phyloP scores from a whole-genome alignment of 2,329 filamentous ascomycete genomes.

The Monosporascus sp. region DNA sequence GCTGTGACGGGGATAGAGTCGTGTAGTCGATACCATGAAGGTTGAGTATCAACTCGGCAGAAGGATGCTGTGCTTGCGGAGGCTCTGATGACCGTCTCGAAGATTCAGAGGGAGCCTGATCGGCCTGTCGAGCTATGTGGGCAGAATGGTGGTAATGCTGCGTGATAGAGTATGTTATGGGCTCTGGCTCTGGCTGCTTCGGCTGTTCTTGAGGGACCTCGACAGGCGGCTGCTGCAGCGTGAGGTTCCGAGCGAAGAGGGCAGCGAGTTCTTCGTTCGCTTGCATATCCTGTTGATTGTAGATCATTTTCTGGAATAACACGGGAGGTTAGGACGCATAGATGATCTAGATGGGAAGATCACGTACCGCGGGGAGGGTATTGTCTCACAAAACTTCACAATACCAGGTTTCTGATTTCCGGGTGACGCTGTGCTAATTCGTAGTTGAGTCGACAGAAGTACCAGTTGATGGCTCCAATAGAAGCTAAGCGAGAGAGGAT shows the following conservation, averaged over 20 bases:
- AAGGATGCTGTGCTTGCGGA: slow-evolving; percentile 41
- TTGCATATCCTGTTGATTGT: slow-evolving; percentile 47
- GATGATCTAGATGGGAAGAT: slow-evolving; percentile 1
- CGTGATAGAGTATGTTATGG: slow-evolving; percentile 67
- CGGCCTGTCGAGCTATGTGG: slow-evolving; percentile 48
- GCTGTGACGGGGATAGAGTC: slow-evolving; percentile 66
- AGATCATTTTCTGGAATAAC: slow-evolving; percentile 30
- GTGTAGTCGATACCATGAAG: slow-evolving; percentile 66
- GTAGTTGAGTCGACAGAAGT: background rate
- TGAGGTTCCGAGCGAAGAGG: slow-evolving; percentile 74
- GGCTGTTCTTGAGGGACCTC: slow-evolving; percentile 22
- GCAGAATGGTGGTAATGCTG: slow-evolving; percentile 81
- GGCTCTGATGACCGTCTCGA: slow-evolving; percentile 47
- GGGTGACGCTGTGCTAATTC: background rate
- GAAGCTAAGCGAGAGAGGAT: slow-evolving; percentile 7
- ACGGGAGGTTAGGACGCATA: slow-evolving; percentile 11
- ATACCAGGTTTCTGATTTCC: background rate
- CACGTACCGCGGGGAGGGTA: background rate
- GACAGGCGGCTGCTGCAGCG: slow-evolving; percentile 44
- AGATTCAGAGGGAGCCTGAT: slow-evolving; percentile 27
- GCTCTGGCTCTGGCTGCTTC: slow-evolving; percentile 28
- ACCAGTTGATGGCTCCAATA: slow-evolving; percentile 1
- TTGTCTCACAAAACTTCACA: background rate
- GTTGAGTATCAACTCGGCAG: slow-evolving; percentile 53
- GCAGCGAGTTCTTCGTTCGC: slow-evolving; percentile 76